Evolutionary conservation across 1,139 yeast genomes (phyloP), one percentile per base, ranked within the genome.

Genomic region (Candida tetrigidarum): DNA sequence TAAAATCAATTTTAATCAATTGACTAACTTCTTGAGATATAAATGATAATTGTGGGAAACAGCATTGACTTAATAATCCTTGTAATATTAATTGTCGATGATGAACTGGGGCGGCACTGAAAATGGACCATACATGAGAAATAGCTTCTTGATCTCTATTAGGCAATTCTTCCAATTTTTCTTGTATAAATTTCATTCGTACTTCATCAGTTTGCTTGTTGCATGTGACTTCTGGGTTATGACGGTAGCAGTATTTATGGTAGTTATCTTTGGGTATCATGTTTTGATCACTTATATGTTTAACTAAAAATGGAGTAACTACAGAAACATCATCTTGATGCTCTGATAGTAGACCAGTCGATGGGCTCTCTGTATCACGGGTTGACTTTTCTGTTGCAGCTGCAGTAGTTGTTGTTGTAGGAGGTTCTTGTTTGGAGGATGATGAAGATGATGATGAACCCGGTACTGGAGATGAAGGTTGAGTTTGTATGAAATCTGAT

Each of bases 21-120:
- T 82, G 78, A 35, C 85, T 80, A 19, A 93, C 87, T 61, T 90
- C 93, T 53, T 86, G 83, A 1, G 96, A 81, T 6, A 92, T 81
- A 50, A 83, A 83, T 11, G 96, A 88, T 18, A 93, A 74, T 59
- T 92, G 97, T 1, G 98, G 98, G 67, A 91, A 92, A 58, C 99
- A 93, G 64, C 98, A 90, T 61, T 90, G 96, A 10, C 92, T 78
- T 39, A 93, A 69, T 27, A 93, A 68, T 1, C 98, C 98, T 60
- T 87, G 88, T 43, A 93, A 67, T 3, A 93, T 88, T 41, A 92
- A 70, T 46, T 81, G 78, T 41, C 97, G 75, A 62, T 83, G 91
- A 41, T 72, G 78, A 47, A 74, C 73, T 18, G 84, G 85, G 8
- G 96, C 83, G 27, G 91, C 84, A 44, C 87, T 71, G 66, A 87